These are phyloP conservation scores for Leccinum cinnamomeum DNA, from an alignment of 1,284 basidiomycete species.

Conservation along the genomic window DNA sequence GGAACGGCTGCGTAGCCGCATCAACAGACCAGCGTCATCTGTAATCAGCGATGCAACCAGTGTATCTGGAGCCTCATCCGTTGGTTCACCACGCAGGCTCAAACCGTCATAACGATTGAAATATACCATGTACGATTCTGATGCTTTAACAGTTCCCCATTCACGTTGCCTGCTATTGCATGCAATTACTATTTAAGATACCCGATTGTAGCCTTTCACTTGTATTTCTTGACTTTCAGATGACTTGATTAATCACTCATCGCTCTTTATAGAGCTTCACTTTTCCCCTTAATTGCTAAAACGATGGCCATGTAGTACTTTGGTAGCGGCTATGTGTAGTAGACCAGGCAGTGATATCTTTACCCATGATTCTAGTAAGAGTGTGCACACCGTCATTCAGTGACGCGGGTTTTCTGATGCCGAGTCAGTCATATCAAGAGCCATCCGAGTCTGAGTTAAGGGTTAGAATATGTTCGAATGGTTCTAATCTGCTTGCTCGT, in stretches of 20 bases:
- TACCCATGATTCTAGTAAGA: no score
- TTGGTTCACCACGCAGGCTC: constrained; percentile 35
- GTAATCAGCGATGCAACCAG: constrained; percentile 29
- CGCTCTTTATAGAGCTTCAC: background rate
- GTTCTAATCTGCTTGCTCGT: no score
- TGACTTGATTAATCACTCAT: background rate
- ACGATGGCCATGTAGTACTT: background rate
- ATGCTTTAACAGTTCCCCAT: background rate
- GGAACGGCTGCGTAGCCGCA: constrained; percentile 64
- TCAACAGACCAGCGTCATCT: constrained; percentile 48
- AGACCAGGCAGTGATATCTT: background rate
- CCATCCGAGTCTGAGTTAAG: no score
- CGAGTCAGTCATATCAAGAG: no score
- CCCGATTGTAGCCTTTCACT: constrained; percentile 23
- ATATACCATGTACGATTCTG: constrained; percentile 1
- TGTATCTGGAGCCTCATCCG: constrained; percentile 26
- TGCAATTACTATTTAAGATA: constrained; percentile 20
- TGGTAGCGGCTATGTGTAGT: background rate
- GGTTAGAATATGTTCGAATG: no score
- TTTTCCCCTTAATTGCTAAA: background rate
- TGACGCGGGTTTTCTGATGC: no score
- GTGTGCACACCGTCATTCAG: no score
- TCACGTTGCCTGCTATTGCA: background rate
- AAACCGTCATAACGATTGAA: constrained; percentile 24
- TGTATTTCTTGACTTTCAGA: constrained; percentile 1